Percentiles rank a stretch among this genome's conserved stretches.
Conservation (phyloP, 163 green algal species). For the Coccomyxa subellipsoidea region DNA sequence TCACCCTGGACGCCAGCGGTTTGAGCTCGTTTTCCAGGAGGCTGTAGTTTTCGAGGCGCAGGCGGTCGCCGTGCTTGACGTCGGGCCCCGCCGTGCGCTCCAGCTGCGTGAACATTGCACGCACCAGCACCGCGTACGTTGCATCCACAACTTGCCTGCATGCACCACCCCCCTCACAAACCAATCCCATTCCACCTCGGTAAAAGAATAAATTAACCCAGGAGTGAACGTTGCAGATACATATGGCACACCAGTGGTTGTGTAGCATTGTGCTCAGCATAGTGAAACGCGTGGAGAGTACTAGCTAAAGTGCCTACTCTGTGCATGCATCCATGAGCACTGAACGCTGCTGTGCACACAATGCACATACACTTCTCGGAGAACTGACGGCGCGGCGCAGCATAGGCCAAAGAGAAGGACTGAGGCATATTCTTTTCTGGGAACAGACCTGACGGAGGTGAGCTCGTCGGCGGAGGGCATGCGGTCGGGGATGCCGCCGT, state of each 20-base stretch:
- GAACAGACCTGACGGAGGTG: conserved; percentile 5
- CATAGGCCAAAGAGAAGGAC: no score
- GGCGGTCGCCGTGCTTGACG: conserved; percentile 48
- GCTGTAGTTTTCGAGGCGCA: conserved; percentile 61
- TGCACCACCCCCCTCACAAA: neutral
- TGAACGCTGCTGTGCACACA: no score
- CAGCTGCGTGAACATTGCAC: conserved; percentile 34
- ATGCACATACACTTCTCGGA: no score
- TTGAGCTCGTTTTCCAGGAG: conserved; percentile 43
- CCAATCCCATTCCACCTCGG: no score
- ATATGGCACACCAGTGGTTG: no score
- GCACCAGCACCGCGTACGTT: conserved; percentile 32
- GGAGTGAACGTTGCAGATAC: no score
- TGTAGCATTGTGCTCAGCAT: no score
- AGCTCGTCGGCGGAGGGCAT: conserved; percentile 10
- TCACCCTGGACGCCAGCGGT: neutral
- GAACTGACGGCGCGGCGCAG: no score
- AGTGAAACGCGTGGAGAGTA: no score
- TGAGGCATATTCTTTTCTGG: no score
- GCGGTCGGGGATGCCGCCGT: conserved; percentile 9
- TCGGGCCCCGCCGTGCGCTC: conserved; percentile 36
- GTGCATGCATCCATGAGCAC: neutral
- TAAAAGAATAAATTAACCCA: no score
- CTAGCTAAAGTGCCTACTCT: neutral
- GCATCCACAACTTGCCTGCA: conserved; percentile 37